Conservation (phyloP, 495 filamentous ascomycete genomes). For the Immersiella caudata region DNA sequence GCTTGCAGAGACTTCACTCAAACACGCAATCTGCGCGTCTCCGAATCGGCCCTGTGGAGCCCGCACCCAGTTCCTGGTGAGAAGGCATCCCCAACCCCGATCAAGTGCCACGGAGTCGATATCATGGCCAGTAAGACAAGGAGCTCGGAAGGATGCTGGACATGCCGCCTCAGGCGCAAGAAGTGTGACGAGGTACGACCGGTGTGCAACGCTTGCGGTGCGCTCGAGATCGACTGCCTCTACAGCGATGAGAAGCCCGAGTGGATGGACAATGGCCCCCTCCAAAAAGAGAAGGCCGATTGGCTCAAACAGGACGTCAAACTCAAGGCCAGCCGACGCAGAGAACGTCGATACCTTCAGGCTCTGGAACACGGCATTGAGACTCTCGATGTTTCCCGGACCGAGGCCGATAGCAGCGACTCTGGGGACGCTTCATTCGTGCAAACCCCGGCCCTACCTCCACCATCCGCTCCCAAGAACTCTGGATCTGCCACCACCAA, state of each 20-base stretch:
- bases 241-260: slow-evolving; percentile 53
- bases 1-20: too few relatives aligned
- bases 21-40: too few relatives aligned
- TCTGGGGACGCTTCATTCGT: not conserved
- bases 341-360: slow-evolving; percentile 39
- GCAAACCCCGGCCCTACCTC: not conserved
- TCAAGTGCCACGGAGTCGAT: not conserved
- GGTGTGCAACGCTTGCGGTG: slow-evolving; percentile 48
- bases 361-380: slow-evolving; percentile 42
- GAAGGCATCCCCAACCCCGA: too few relatives aligned
- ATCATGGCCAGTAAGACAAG: slow-evolving; percentile 33
- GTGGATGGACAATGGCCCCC: slow-evolving; percentile 58
- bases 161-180: slow-evolving; percentile 59
- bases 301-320: slow-evolving; percentile 56
- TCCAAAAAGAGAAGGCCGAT: slow-evolving; percentile 54
- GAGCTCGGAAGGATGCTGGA: slow-evolving; percentile 57
- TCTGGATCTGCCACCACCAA: not conserved
- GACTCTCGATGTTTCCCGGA: slow-evolving; percentile 35
- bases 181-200: slow-evolving; percentile 57
- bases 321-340: slow-evolving; percentile 46
- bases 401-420: slow-evolving; percentile 24
- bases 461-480: not conserved
- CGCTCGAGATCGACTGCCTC: slow-evolving; percentile 54
- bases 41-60: too few relatives aligned
- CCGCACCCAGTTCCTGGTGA: too few relatives aligned